Evolutionary conservation across 176 grass and related monocot genomes (phyloP).

Genomic region (Aegilops sharonensis): DNA sequence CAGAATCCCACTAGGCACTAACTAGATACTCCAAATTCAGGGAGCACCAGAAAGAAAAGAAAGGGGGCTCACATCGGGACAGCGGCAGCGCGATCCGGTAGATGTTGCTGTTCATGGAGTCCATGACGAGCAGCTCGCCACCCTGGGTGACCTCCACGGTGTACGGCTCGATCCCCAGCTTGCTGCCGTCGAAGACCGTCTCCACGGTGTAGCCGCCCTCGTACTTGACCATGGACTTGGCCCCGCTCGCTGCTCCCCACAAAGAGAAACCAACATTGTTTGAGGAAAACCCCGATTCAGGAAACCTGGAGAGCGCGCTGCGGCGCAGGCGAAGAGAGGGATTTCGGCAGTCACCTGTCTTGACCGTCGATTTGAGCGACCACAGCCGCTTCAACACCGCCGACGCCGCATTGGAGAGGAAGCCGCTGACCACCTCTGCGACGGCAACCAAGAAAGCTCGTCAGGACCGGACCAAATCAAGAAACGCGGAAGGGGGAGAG

Average conservation of each 20-base stretch:
- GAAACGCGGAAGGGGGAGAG: neutral
- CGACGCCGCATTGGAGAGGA: constrained; percentile 72
- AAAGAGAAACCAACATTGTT: constrained; percentile 7
- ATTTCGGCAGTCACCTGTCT: constrained; percentile 45
- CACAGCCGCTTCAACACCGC: constrained; percentile 65
- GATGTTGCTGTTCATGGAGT: constrained; percentile 96
- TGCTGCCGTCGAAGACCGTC: constrained; percentile 97
- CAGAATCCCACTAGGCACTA: constrained; percentile 30
- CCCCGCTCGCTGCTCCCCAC: constrained; percentile 44
- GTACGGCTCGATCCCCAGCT: constrained; percentile 95
- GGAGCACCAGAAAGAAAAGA: constrained; percentile 3
- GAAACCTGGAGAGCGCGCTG: neutral
- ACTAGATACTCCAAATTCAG: constrained; percentile 35
- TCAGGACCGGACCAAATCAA: neutral
- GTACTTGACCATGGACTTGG: constrained; percentile 85
- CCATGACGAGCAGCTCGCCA: constrained; percentile 85
- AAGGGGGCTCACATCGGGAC: constrained; percentile 68
- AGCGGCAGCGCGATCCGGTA: constrained; percentile 84
- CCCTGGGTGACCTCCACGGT: constrained; percentile 74
- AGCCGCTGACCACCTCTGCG: constrained; percentile 63
- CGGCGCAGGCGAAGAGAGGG: neutral
- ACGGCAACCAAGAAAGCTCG: constrained; percentile 6
- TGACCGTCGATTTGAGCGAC: constrained; percentile 76
- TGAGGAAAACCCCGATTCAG: constrained; percentile 12
- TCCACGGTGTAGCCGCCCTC: constrained; percentile 95